Evolutionary conservation across 2,329 filamentous ascomycete genomes (phyloP).

Genomic region (Onygenales sp.): DNA sequence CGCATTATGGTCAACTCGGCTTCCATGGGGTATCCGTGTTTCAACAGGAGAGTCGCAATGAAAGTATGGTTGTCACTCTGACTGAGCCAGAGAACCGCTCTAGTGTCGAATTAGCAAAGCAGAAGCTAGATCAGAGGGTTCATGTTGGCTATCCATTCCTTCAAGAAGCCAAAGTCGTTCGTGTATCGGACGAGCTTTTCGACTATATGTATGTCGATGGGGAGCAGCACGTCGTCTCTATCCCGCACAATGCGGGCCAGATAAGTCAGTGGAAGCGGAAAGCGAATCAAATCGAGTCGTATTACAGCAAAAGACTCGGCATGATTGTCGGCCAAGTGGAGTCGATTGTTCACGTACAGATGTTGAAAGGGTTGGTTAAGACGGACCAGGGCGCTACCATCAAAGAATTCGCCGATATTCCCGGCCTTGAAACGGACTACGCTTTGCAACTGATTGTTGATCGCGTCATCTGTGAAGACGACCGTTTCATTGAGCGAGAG

Average conservation of each 20-base stretch:
- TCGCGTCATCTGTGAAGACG: constrained; percentile 79
- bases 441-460: constrained; percentile 89
- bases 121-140: constrained; percentile 73
- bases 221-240: constrained; percentile 54
- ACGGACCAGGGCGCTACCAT: constrained; percentile 82
- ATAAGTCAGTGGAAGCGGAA: constrained; percentile 80
- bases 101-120: constrained; percentile 62
- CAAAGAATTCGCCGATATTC: constrained; percentile 84
- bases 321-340: constrained; percentile 82
- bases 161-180: constrained; percentile 82
- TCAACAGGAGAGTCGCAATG: constrained; percentile 89
- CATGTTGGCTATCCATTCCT: constrained; percentile 93
- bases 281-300: constrained; percentile 69
- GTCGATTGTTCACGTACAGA: constrained; percentile 81
- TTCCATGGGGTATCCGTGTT: constrained; percentile 93
- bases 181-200: constrained; percentile 88
- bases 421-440: constrained; percentile 78
- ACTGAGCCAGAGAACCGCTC: constrained; percentile 63
- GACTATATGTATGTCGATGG: constrained; percentile 66
- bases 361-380: constrained; percentile 83
- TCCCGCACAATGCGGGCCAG: constrained; percentile 64
- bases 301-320: constrained; percentile 83
- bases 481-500: constrained; percentile 81
- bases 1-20: constrained; percentile 69
- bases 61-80: constrained; percentile 88